A percentile compares a stretch with the other conserved stretches of the same genome.
Conservation (phyloP, 352 stramenopile species). For the Phytopythium montanum region DNA sequence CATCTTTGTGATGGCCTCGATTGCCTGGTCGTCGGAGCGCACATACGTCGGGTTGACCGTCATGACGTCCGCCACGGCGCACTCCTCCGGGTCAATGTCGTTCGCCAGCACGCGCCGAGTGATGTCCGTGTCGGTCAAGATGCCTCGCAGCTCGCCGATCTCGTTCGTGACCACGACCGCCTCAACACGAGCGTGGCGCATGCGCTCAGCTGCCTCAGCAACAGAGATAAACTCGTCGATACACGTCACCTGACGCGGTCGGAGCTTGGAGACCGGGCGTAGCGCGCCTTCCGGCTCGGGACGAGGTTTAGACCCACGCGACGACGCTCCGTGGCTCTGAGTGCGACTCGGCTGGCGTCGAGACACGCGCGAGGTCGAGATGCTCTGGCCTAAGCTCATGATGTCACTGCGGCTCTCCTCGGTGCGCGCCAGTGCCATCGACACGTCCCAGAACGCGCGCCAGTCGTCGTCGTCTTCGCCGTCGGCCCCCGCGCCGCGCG, state of each 20-base stretch:
- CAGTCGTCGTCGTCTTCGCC: constrained; percentile 75
- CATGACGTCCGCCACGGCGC: constrained; percentile 80
- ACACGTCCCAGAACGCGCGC: constrained; percentile 88
- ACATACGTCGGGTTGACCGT: constrained; percentile 80
- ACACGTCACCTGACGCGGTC: constrained; percentile 71
- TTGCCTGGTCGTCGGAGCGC: constrained; percentile 73
- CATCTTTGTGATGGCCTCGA: constrained; percentile 89
- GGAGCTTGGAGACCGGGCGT: constrained; percentile 75
- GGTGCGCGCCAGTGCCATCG: constrained; percentile 66
- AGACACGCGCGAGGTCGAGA: constrained; percentile 50
- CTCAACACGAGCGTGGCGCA: constrained; percentile 80
- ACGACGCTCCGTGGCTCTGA: constrained; percentile 41
- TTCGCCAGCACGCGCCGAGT: constrained; percentile 77
- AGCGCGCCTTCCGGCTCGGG: constrained; percentile 59
- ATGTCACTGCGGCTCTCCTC: constrained; percentile 71
- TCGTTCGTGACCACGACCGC: constrained; percentile 85
- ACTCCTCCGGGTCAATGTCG: constrained; percentile 78
- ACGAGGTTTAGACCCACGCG: constrained; percentile 43
- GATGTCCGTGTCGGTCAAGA: constrained; percentile 87
- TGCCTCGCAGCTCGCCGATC: constrained; percentile 76
- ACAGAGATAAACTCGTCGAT: constrained; percentile 89
- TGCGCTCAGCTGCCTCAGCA: constrained; percentile 71
- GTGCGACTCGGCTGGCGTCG: constrained; percentile 25
- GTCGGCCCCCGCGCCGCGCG: constrained; percentile 50
- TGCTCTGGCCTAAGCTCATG: constrained; percentile 52